Conservation (phyloP, 73 alveolate species). For the Paramecium sexaurelia region DNA sequence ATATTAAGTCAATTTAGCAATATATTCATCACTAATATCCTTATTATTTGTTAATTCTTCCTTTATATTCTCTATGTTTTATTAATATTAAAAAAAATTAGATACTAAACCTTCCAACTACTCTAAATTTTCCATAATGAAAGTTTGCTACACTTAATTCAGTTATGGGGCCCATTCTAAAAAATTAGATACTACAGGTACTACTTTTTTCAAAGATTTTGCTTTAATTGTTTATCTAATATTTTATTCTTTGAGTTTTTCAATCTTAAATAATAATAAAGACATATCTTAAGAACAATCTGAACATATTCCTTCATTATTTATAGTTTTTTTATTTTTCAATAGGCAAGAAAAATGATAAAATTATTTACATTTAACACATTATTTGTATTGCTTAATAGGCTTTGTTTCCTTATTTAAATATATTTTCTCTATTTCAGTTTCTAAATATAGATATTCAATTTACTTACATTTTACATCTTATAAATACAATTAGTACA, state of each 20-base stretch:
- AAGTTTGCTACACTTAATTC: not conserved
- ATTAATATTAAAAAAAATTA: not conserved
- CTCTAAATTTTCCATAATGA: conserved; percentile 42
- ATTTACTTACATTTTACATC: not conserved
- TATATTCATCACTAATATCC: conserved; percentile 43
- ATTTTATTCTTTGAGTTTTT: conserved; percentile 1
- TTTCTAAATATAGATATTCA: not conserved
- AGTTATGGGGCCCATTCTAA: not conserved
- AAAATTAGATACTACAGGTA: conserved; percentile 37
- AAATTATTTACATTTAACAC: conserved; percentile 9
- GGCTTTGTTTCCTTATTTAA: not conserved
- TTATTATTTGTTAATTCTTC: conserved; percentile 12
- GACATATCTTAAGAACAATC: conserved; percentile 46
- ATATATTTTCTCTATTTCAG: not conserved
- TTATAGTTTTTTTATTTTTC: conserved; percentile 6
- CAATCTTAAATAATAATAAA: not conserved
- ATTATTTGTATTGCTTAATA: not conserved
- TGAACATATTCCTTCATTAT: not conserved
- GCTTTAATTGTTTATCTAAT: not conserved
- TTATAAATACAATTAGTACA: not conserved
- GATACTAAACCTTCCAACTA: not conserved
- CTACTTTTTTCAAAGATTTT: not conserved
- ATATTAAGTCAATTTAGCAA: conserved; percentile 33
- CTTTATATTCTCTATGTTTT: not conserved
- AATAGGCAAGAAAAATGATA: conserved; percentile 7